phyloP scores from a whole-genome alignment of 1,284 basidiomycete genomes.

The Trichosporon coremiiforme region DNA sequence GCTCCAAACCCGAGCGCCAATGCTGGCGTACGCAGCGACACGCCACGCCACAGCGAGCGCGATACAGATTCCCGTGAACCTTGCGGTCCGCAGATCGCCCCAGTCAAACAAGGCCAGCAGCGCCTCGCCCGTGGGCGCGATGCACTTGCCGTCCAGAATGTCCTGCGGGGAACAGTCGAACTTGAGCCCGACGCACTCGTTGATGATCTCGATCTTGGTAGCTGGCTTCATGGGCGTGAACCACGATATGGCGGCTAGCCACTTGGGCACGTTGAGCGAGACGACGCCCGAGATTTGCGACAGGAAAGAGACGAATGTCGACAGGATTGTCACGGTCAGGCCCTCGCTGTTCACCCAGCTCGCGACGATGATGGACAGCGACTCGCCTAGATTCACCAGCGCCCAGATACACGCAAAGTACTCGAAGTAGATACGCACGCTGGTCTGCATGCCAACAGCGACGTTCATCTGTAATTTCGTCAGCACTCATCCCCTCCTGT shows the following conservation, averaged over 20 bases:
- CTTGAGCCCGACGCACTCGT: conserved; percentile 53
- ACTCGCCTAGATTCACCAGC: conserved; percentile 55
- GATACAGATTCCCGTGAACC: conserved; percentile 54
- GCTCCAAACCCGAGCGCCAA: conserved; percentile 39
- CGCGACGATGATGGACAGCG: conserved; percentile 47
- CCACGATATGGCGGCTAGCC: conserved; percentile 55
- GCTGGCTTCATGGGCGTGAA: conserved; percentile 45
- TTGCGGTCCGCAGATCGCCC: conserved; percentile 48
- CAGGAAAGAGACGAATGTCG: conserved; percentile 50
- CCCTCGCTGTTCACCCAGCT: conserved; percentile 46
- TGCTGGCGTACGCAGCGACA: conserved; percentile 40
- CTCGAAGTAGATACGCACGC: conserved; percentile 56
- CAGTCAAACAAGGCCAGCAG: conserved; percentile 51
- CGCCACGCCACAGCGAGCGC: conserved; percentile 50
- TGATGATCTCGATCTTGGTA: conserved; percentile 56
- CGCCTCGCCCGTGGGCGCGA: conserved; percentile 54
- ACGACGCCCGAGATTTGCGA: conserved; percentile 55
- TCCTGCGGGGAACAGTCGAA: conserved; percentile 55
- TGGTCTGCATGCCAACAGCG: conserved; percentile 56
- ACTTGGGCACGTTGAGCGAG: conserved; percentile 55
- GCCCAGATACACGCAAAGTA: conserved; percentile 56
- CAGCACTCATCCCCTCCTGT: not conserved
- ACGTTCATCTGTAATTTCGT: conserved; percentile 52
- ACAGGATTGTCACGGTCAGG: conserved; percentile 52
- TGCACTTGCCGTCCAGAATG: conserved; percentile 52